phyloP scores from a whole-genome alignment of 352 stramenopile genomes.

The Poterioochromonas sp. region DNA sequence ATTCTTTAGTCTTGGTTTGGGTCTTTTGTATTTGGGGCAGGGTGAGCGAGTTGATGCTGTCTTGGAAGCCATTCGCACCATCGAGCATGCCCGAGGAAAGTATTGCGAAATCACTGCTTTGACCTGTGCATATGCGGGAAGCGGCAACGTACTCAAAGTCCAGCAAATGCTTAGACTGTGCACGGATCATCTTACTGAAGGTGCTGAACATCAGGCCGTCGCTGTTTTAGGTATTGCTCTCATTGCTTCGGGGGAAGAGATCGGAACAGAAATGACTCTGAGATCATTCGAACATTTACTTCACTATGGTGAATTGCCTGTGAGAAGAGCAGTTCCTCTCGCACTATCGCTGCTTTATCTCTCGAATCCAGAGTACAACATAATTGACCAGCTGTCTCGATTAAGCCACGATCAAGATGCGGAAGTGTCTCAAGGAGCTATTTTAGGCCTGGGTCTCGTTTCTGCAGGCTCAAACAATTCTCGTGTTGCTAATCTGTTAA shows the following conservation, averaged over 20 bases:
- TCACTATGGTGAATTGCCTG: conserved; percentile 95
- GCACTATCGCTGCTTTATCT: conserved; percentile 89
- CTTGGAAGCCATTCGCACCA: conserved; percentile 93
- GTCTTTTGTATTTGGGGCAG: conserved; percentile 90
- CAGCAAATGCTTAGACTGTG: conserved; percentile 94
- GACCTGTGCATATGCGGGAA: conserved; percentile 94
- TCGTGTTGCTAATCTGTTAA: conserved; percentile 89
- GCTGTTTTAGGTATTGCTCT: conserved; percentile 93
- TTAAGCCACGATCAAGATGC: conserved; percentile 94
- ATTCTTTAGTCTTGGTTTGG: conserved; percentile 92
- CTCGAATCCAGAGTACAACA: conserved; percentile 91
- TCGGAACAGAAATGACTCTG: conserved; percentile 94
- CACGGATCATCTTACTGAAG: conserved; percentile 88
- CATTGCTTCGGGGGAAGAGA: conserved; percentile 94
- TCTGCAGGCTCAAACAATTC: conserved; percentile 98
- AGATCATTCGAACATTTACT: conserved; percentile 97
- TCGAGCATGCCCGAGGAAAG: conserved; percentile 93
- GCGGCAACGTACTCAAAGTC: conserved; percentile 96
- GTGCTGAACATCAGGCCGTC: conserved; percentile 69
- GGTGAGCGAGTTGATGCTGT: conserved; percentile 94
- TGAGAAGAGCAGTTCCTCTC: conserved; percentile 91
- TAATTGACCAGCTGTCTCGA: conserved; percentile 92
- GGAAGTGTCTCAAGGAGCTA: conserved; percentile 91
- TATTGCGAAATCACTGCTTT: conserved; percentile 92
- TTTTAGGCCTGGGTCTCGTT: conserved; percentile 74